These are phyloP conservation scores for Aphanomyces euteiches DNA, from an alignment of 352 stramenopile genomes.

Conservation along the genomic window DNA sequence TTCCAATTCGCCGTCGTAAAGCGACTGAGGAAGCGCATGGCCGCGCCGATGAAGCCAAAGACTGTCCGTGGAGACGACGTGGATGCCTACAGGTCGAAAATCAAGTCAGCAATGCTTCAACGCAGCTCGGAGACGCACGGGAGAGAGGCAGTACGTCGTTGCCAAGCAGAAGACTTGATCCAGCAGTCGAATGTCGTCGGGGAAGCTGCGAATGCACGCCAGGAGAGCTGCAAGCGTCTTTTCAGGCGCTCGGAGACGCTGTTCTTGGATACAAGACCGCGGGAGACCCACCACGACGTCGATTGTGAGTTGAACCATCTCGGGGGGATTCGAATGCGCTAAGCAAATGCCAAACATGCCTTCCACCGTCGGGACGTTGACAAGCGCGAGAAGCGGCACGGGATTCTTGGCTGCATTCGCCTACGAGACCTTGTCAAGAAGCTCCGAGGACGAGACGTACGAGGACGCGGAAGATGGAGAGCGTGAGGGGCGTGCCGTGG, in stretches of 20 bases:
- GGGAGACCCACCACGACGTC: slow-evolving; percentile 46
- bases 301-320: slow-evolving; percentile 42
- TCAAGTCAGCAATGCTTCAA: no score
- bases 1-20: slow-evolving; percentile 7
- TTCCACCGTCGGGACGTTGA: slow-evolving; percentile 57
- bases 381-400: slow-evolving; percentile 44
- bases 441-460: slow-evolving; percentile 16
- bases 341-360: slow-evolving; percentile 58
- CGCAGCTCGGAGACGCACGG: no score
- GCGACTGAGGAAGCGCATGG: slow-evolving; percentile 37
- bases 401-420: slow-evolving; percentile 46
- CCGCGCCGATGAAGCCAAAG: slow-evolving; percentile 59
- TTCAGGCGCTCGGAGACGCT: slow-evolving; percentile 48
- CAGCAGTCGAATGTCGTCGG: slow-evolving; percentile 43
- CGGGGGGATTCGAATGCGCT: slow-evolving; percentile 36
- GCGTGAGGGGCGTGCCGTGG: slow-evolving; percentile 38
- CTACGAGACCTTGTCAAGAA: background rate
- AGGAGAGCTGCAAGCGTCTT: slow-evolving; percentile 59
- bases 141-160: slow-evolving; percentile 44
- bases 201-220: slow-evolving; percentile 54
- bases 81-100: slow-evolving; percentile 10
- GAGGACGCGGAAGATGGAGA: slow-evolving; percentile 54
- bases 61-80: slow-evolving; percentile 42
- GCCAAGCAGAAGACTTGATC: slow-evolving; percentile 60
- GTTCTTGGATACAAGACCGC: slow-evolving; percentile 41